phyloP scores from a whole-genome alignment of 2,329 filamentous ascomycete genomes.

The Colletotrichum gigasporum region DNA sequence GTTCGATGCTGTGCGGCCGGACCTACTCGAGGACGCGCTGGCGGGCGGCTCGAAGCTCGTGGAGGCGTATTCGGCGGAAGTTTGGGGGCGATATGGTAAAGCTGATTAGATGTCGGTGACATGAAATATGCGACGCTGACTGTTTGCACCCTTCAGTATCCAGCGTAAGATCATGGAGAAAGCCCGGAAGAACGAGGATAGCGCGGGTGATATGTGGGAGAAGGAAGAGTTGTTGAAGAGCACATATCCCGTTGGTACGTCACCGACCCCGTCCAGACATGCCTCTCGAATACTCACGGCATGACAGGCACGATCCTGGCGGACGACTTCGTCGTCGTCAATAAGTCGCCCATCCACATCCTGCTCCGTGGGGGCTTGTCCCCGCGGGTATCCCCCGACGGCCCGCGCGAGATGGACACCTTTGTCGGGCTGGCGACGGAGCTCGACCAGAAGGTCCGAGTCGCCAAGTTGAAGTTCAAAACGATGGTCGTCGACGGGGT shows the following conservation, averaged over 20 bases:
- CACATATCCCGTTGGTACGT: conserved; percentile 3
- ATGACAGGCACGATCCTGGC: conserved; percentile 19
- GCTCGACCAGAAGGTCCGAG: background rate
- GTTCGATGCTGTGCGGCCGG: conserved; percentile 11
- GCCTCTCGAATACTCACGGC: background rate
- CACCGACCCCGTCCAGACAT: too few relatives aligned
- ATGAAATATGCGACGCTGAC: background rate
- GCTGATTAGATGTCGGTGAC: background rate
- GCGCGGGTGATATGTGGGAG: conserved; percentile 15
- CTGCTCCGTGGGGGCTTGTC: conserved; percentile 22
- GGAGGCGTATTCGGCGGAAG: conserved; percentile 22
- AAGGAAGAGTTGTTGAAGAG: conserved; percentile 5
- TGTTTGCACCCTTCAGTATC: background rate
- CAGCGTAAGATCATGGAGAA: conserved; percentile 19
- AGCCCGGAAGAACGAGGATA: conserved; percentile 6
- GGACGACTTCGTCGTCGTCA: conserved; percentile 30
- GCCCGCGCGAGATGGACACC: conserved; percentile 18
- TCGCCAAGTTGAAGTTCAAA: conserved; percentile 17
- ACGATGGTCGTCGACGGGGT: conserved; percentile 1
- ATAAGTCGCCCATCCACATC: conserved; percentile 11
- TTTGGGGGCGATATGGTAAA: conserved; percentile 32
- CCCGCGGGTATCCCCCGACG: background rate
- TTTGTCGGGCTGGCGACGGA: conserved; percentile 10
- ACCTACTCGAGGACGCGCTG: conserved; percentile 23
- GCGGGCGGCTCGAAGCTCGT: conserved; percentile 19